Percentiles rank a stretch among this genome's conserved stretches.
phyloP scores from a whole-genome alignment of 2,329 filamentous ascomycete species.

The Colletotrichum sp. region DNA sequence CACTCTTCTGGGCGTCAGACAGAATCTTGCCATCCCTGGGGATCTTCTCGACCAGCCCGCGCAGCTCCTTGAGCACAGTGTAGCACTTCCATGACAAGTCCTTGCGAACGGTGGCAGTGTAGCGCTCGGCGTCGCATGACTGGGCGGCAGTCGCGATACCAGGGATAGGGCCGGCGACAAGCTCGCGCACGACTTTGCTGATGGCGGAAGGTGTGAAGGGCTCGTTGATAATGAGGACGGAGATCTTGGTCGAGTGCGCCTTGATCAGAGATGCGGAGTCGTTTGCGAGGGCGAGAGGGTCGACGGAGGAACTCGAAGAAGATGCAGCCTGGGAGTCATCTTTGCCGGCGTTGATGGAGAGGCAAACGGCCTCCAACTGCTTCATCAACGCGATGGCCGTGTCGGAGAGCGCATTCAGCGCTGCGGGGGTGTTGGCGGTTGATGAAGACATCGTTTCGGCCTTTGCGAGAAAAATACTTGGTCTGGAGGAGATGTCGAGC shows the following conservation, averaged over 20 bases:
- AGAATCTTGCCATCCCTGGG: constrained; percentile 61
- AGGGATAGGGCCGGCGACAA: constrained; percentile 76
- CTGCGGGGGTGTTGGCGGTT: constrained; percentile 32
- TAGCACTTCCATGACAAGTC: constrained; percentile 68
- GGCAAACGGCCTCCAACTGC: constrained; percentile 47
- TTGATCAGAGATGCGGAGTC: constrained; percentile 76
- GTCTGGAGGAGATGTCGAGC: not conserved
- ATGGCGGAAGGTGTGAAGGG: constrained; percentile 86
- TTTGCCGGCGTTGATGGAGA: constrained; percentile 40
- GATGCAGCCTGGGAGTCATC: constrained; percentile 16
- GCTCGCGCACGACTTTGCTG: constrained; percentile 70
- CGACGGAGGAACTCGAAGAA: constrained; percentile 35
- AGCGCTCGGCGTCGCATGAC: constrained; percentile 63
- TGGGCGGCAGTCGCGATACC: constrained; percentile 75
- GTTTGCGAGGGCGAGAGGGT: constrained; percentile 71
- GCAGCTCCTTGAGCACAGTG: constrained; percentile 67
- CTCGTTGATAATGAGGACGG: constrained; percentile 83
- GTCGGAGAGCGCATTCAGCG: constrained; percentile 43
- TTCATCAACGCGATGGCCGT: constrained; percentile 43
- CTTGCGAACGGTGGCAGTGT: constrained; percentile 66
- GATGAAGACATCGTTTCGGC: not conserved
- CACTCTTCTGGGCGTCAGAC: constrained; percentile 50
- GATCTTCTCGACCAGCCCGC: constrained; percentile 64
- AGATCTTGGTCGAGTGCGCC: constrained; percentile 87
- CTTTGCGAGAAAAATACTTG: not conserved